These are phyloP conservation scores for Gossypium schwendimanii DNA, from an alignment of 441 rosid species.

Conservation along the genomic window DNA sequence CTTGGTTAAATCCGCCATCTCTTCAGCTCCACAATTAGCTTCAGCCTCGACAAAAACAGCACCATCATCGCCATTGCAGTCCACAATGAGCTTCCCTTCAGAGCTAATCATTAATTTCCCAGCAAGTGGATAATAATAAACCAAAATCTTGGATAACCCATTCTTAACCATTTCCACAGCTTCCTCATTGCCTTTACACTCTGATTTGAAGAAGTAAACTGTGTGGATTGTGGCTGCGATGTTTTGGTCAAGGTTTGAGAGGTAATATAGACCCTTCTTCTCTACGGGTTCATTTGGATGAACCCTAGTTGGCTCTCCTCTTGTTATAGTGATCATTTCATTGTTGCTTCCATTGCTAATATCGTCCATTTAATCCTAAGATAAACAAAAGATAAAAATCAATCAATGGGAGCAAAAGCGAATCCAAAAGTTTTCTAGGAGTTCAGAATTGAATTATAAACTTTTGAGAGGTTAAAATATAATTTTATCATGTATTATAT, in stretches of 20 bases:
- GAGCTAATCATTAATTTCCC: slow-evolving; percentile 63
- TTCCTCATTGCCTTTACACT: slow-evolving; percentile 49
- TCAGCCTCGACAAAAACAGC: slow-evolving; percentile 80
- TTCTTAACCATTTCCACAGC: slow-evolving; percentile 46
- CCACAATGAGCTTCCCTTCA: slow-evolving; percentile 59
- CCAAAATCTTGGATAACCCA: slow-evolving; percentile 59
- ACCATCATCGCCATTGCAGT: slow-evolving; percentile 65
- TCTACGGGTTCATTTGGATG: slow-evolving; percentile 48
- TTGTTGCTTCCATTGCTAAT: slow-evolving; percentile 18
- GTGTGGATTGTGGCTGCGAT: slow-evolving; percentile 61
- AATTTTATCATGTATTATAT: too few relatives aligned
- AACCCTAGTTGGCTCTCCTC: slow-evolving; percentile 40
- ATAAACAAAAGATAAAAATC: background rate
- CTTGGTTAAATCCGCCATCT: slow-evolving; percentile 48
- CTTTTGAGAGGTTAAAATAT: too few relatives aligned
- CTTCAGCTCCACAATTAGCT: slow-evolving; percentile 45
- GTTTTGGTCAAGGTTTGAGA: slow-evolving; percentile 77
- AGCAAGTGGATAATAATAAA: slow-evolving; percentile 62
- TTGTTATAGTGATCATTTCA: slow-evolving; percentile 27
- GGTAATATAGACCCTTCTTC: slow-evolving; percentile 53
- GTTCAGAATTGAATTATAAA: too few relatives aligned
- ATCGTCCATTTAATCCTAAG: slow-evolving; percentile 26
- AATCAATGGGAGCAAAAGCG: too few relatives aligned
- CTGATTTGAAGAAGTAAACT: slow-evolving; percentile 63
- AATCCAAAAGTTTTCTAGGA: too few relatives aligned